phyloP scores from a whole-genome alignment of 2,329 filamentous ascomycete species.

The Exophiala sp. region DNA sequence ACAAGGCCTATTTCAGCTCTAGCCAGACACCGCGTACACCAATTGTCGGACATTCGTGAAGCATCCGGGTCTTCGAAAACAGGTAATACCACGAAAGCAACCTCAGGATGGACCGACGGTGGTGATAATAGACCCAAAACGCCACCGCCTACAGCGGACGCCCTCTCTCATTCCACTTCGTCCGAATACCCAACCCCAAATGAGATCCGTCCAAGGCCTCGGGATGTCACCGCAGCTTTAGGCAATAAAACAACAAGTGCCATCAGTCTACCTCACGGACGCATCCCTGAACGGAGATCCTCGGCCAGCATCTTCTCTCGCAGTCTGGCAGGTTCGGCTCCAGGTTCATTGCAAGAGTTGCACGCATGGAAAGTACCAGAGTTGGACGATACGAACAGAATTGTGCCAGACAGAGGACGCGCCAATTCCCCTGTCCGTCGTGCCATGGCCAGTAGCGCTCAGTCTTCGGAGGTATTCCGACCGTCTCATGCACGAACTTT shows the following conservation, averaged over 20 bases:
- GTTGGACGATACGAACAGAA: conserved; percentile 21
- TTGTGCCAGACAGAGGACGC: conserved; percentile 44
- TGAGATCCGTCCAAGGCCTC: conserved; percentile 4
- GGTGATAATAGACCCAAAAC: conserved; percentile 15
- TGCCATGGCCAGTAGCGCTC: conserved; percentile 40
- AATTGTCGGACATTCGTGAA: conserved; percentile 27
- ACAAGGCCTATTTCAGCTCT: conserved; percentile 21
- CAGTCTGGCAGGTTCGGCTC: conserved; percentile 15
- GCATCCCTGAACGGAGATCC: conserved; percentile 26
- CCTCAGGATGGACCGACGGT: conserved; percentile 15
- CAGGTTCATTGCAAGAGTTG: conserved; percentile 24
- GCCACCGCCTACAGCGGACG: conserved; percentile 3
- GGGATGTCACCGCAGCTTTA: conserved; percentile 6
- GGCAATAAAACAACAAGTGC: conserved; percentile 24
- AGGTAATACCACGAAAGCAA: conserved; percentile 1
- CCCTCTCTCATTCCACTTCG: conserved; percentile 20
- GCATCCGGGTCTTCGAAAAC: conserved; percentile 22
- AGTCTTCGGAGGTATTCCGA: conserved; percentile 40
- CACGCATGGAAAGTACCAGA: conserved; percentile 27
- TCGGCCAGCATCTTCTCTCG: conserved; percentile 25
- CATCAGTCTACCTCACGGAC: conserved; percentile 23
- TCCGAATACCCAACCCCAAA: conserved; percentile 21
- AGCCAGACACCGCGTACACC: conserved; percentile 21
- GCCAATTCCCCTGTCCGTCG: conserved; percentile 50
- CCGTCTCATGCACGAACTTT: conserved; percentile 49